These are phyloP conservation scores for Skeletonema marinoi DNA, from an alignment of 108 stramenopile genomes.

Conservation along the genomic window DNA sequence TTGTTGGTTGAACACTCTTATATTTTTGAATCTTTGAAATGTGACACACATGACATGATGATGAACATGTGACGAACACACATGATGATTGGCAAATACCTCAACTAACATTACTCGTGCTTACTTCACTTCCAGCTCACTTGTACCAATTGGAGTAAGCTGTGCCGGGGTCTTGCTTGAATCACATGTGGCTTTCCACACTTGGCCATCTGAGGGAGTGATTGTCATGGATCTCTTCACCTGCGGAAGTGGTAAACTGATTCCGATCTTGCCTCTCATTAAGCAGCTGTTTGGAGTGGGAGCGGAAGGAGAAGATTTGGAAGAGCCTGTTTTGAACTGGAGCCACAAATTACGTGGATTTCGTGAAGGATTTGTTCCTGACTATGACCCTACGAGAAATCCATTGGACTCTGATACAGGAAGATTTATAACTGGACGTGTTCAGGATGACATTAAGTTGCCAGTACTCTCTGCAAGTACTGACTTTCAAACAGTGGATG, in stretches of 20 bases:
- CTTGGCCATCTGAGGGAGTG: slow-evolving; percentile 82
- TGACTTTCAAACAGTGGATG: slow-evolving; percentile 61
- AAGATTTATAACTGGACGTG: slow-evolving; percentile 5
- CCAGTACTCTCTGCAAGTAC: slow-evolving; percentile 41
- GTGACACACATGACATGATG: slow-evolving; percentile 66
- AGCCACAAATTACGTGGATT: slow-evolving; percentile 78
- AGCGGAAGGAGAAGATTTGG: slow-evolving; percentile 8
- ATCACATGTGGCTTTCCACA: slow-evolving; percentile 64
- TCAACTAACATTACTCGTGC: slow-evolving; percentile 14
- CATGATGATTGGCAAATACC: no score
- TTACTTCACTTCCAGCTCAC: not conserved
- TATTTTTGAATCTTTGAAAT: slow-evolving; percentile 72
- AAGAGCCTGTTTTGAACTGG: slow-evolving; percentile 57
- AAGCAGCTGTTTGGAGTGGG: slow-evolving; percentile 61
- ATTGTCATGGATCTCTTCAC: slow-evolving; percentile 82
- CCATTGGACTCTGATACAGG: not conserved
- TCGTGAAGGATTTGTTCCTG: slow-evolving; percentile 31
- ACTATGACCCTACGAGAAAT: not conserved
- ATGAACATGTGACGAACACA: not conserved
- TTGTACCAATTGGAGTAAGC: slow-evolving; percentile 63
- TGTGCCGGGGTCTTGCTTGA: slow-evolving; percentile 61
- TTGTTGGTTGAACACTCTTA: slow-evolving; percentile 44
- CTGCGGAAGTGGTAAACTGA: slow-evolving; percentile 55
- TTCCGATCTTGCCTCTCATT: slow-evolving; percentile 61
- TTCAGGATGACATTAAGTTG: slow-evolving; percentile 23